Base-by-base conservation (phyloP, 2,329 filamentous ascomycete genomes). In the Davidsoniella virescens region DNA sequence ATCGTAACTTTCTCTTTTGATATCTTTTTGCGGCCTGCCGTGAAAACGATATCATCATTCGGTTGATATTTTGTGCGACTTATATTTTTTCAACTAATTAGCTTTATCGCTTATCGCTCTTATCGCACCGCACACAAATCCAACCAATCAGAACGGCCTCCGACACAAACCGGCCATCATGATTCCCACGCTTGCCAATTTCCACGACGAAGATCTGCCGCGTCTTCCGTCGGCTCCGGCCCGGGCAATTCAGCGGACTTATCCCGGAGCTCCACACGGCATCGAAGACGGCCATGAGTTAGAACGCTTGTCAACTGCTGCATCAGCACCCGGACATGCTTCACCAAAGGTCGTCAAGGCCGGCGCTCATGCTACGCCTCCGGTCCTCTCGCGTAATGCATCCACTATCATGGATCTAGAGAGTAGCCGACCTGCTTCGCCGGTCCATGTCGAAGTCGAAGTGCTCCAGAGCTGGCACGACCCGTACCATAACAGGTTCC, bases 401-500 rank as follows among this genome's bases (percentile, higher is more conserved):
- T 44, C 40, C 1, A 45, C 17, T 12, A 33, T 26, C n/a, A 49
- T 37, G 39, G 62, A 70, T 52, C 59, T 77, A 1, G 77, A 80
- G 57, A 70, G 68, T 59, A 80, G 73, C 57, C 63, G 70, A 12
- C 71, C 75, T 2, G 57, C 65, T 5, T 73, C 67, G 5, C 74
- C 73, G 4, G 16, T 57, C 1, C 54, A 57, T 3, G 64, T 67
- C 6, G 67, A 63, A 6, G 67, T 67, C 1, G 67, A 71, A 42
- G 62, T 70, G 3, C 59, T 76, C 29, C 75, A 76, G 45, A 80
- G 70, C 54, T 72, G 77, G 52, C 78, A 70, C 54, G 68, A 76
- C 16, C 74, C 75, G 9, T 69, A 70, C 9, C 84, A 78, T 73
- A 88, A 87, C 61, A 78, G 76, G 54, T 88, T 73, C 65, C 70